phyloP scores from a whole-genome alignment of 1,284 basidiomycete species.

The Melampsora larici-populina region DNA sequence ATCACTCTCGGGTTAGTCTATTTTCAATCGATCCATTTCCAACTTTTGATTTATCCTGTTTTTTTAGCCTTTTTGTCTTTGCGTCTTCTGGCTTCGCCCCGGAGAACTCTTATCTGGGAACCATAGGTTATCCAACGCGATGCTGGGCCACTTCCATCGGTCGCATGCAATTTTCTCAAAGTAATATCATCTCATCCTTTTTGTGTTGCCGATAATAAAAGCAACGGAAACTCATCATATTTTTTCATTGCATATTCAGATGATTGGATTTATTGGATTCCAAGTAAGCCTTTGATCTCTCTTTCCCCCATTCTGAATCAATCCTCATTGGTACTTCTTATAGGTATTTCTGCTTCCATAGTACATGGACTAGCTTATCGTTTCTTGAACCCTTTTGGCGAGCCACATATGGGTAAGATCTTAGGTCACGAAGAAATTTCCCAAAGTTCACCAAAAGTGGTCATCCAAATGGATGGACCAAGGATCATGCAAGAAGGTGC shows the following conservation, averaged over 20 bases:
- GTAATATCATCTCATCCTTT: not conserved
- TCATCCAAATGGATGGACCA: not conserved
- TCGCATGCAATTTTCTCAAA: not conserved
- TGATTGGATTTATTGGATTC: constrained; percentile 39
- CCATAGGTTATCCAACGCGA: constrained; percentile 18
- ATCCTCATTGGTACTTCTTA: not conserved
- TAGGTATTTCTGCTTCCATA: constrained; percentile 14
- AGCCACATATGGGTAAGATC: not conserved
- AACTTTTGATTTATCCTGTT: not conserved
- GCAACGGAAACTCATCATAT: not conserved
- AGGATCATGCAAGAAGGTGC: not conserved
- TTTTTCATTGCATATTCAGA: not conserved
- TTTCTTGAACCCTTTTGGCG: constrained; percentile 9
- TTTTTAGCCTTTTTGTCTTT: constrained; percentile 23
- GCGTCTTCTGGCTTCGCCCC: constrained; percentile 14
- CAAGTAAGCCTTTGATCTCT: not conserved
- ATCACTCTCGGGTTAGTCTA: constrained; percentile 17
- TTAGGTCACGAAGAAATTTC: not conserved
- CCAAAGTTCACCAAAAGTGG: not conserved
- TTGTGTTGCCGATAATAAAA: not conserved
- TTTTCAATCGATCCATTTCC: not conserved
- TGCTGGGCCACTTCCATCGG: constrained; percentile 16
- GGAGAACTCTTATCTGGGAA: not conserved
- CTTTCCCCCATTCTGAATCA: not conserved
- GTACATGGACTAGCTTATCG: constrained; percentile 17